Evolutionary conservation across 2,329 filamentous ascomycete genomes (phyloP).

Genomic region (Didymellaceae sp.): DNA sequence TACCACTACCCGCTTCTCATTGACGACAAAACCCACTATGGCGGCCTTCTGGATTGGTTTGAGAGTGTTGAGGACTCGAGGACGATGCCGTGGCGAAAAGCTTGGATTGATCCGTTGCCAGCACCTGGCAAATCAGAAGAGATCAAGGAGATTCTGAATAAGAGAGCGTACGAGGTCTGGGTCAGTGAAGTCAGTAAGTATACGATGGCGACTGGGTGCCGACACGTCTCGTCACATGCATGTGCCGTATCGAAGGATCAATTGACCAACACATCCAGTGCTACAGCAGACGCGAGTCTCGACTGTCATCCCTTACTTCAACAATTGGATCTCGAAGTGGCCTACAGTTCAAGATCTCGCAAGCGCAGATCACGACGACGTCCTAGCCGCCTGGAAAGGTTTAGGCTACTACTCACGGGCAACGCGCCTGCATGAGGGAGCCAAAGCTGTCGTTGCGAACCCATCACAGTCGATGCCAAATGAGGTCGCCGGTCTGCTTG

Average conservation of each 20-base stretch:
- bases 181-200: slow-evolving; percentile 66
- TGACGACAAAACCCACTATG: slow-evolving; percentile 17
- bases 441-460: slow-evolving; percentile 55
- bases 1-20: slow-evolving; percentile 45
- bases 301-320: slow-evolving; percentile 69
- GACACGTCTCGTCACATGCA: slow-evolving; percentile 29
- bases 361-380: slow-evolving; percentile 60
- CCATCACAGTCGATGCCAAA: slow-evolving; percentile 51
- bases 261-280: slow-evolving; percentile 47
- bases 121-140: slow-evolving; percentile 28
- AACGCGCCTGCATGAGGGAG: slow-evolving; percentile 64
- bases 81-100: slow-evolving; percentile 57
- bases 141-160: slow-evolving; percentile 54
- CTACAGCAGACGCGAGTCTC: slow-evolving; percentile 70
- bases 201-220: neutral
- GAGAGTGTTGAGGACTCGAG: slow-evolving; percentile 37
- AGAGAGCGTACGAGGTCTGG: slow-evolving; percentile 69
- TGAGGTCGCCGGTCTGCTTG: slow-evolving; percentile 53
- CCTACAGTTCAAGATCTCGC: slow-evolving; percentile 65
- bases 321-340: slow-evolving; percentile 66
- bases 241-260: neutral
- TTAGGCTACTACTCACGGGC: slow-evolving; percentile 71
- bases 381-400: slow-evolving; percentile 65
- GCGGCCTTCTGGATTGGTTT: slow-evolving; percentile 42
- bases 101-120: slow-evolving; percentile 59